phyloP scores from a whole-genome alignment of 2,329 filamentous ascomycete genomes.

The Neonectria magnoliae region DNA sequence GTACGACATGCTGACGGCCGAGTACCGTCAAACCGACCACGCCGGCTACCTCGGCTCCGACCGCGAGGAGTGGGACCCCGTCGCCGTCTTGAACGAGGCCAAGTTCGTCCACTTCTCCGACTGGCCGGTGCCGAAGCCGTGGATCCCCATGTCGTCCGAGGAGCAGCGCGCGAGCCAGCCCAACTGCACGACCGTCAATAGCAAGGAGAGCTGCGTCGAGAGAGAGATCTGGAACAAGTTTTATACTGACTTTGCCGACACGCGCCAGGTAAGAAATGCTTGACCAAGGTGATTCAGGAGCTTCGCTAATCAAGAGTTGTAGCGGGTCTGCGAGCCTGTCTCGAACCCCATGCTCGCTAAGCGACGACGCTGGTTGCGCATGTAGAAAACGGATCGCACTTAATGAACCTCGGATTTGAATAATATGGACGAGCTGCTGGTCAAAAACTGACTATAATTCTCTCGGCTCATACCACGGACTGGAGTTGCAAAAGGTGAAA shows the following conservation, averaged over 20 bases:
- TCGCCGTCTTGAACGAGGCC: slow-evolving; percentile 25
- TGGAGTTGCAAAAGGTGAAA: background rate
- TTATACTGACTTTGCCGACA: slow-evolving; percentile 29
- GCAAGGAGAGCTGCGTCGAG: slow-evolving; percentile 10
- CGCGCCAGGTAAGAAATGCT: slow-evolving; percentile 18
- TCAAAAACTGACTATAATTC: background rate
- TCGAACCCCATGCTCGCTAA: background rate
- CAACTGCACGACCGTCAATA: background rate
- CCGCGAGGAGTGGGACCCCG: slow-evolving; percentile 66
- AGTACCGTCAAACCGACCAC: slow-evolving; percentile 66
- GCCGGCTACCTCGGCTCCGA: slow-evolving; percentile 51
- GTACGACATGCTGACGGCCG: slow-evolving; percentile 69
- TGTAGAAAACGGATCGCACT: background rate
- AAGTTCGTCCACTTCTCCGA: background rate
- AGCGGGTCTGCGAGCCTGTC: background rate
- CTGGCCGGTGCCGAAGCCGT: background rate
- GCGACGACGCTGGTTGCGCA: background rate
- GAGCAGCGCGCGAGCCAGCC: slow-evolving; percentile 12
- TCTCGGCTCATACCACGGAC: background rate
- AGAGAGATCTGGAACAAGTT: slow-evolving; percentile 32
- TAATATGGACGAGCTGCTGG: background rate
- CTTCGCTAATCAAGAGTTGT: background rate
- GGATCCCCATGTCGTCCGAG: background rate
- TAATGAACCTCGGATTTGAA: background rate
- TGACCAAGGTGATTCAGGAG: background rate